Evolutionary conservation across 352 stramenopile genomes (phyloP).

Genomic region (Globisporangium barbulae): DNA sequence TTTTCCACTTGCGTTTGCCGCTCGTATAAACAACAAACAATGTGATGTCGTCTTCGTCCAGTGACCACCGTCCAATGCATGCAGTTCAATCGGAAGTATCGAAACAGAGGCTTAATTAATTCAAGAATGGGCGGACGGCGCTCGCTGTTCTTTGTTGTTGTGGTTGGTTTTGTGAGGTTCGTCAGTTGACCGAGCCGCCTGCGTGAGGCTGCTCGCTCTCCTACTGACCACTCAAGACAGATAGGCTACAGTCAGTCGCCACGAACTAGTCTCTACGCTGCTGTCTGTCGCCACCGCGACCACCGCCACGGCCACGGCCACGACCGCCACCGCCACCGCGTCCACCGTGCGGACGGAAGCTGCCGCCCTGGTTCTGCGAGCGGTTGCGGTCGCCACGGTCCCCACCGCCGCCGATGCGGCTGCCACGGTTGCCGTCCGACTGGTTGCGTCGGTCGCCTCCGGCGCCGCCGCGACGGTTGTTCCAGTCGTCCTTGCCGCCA

Average conservation of each 20-base stretch:
- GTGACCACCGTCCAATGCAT: too few species aligned
- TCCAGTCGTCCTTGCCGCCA: slow-evolving; percentile 65
- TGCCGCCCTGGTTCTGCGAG: slow-evolving; percentile 33
- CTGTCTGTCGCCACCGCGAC: slow-evolving; percentile 34
- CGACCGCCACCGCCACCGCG: slow-evolving; percentile 42
- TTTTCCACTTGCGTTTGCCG: too few species aligned
- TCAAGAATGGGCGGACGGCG: background rate
- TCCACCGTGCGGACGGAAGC: slow-evolving; percentile 45
- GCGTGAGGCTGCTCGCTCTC: background rate
- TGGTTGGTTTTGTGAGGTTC: slow-evolving; percentile 15
- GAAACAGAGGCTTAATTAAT: slow-evolving; percentile 20
- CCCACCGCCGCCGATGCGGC: slow-evolving; percentile 23
- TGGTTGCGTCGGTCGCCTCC: slow-evolving; percentile 29
- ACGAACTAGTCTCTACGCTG: slow-evolving; percentile 24
- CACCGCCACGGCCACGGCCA: slow-evolving; percentile 24
- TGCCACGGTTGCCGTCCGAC: slow-evolving; percentile 24
- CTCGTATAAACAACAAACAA: too few species aligned
- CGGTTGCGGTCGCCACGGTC: slow-evolving; percentile 25
- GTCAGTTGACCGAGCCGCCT: background rate
- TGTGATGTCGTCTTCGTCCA: too few species aligned
- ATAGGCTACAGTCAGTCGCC: background rate
- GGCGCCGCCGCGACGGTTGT: slow-evolving; percentile 35
- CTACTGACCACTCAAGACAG: background rate
- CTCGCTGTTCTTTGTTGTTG: slow-evolving; percentile 9
- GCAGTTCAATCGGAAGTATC: slow-evolving; percentile 2